Percentiles rank a stretch among this genome's conserved stretches.
These are phyloP conservation scores for Ceratocystis colombiana DNA, from an alignment of 2,329 filamentous ascomycete species.

Conservation along the genomic window DNA sequence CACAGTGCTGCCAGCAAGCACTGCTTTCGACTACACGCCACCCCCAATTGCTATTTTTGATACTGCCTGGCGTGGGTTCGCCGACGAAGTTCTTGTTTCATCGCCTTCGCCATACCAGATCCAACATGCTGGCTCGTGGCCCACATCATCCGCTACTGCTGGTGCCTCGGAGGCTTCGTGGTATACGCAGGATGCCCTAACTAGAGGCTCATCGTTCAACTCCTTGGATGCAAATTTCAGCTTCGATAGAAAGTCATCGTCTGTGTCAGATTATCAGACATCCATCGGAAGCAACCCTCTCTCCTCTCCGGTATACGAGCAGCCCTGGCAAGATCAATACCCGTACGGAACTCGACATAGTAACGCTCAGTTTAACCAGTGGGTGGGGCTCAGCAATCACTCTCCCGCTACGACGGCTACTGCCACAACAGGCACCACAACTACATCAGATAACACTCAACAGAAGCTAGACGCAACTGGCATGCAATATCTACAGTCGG, in stretches of 20 bases:
- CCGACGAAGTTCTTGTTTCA: background rate
- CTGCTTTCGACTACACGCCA: conserved; percentile 1
- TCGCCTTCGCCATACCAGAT: background rate
- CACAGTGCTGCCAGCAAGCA: background rate
- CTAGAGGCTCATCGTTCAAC: background rate
- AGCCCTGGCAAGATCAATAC: background rate
- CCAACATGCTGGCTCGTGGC: background rate
- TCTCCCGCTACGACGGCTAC: background rate
- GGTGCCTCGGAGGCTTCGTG: background rate
- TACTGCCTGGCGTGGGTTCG: background rate
- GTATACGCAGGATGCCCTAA: background rate
- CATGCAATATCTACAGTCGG: background rate
- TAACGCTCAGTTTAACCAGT: background rate
- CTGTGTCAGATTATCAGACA: conserved; percentile 6
- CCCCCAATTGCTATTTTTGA: background rate
- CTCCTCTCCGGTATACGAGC: conserved; percentile 1
- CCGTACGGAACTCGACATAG: background rate
- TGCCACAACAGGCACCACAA: background rate
- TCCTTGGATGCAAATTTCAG: background rate
- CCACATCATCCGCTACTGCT: background rate
- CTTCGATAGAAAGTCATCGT: background rate
- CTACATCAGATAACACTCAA: background rate
- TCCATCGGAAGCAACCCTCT: background rate
- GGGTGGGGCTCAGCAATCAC: background rate
- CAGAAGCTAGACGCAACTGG: background rate